A percentile compares a stretch with the other conserved stretches of the same genome.
phyloP scores from a whole-genome alignment of 345 rosid genomes.

The Brassica incana region DNA sequence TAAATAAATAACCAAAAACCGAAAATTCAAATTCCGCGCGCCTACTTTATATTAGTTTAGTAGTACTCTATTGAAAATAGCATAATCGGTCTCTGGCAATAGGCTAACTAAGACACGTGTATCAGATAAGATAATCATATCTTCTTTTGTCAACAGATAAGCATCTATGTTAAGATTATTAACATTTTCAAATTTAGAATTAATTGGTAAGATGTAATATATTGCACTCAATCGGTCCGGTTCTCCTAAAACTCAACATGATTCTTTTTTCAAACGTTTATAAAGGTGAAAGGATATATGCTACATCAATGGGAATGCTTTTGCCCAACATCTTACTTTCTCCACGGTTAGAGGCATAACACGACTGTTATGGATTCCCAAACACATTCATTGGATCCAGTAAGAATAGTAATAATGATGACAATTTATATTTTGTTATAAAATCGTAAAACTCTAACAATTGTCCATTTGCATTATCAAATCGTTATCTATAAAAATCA shows the following conservation, averaged over 20 bases:
- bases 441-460: neutral
- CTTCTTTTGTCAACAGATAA: no score
- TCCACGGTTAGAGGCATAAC: constrained; percentile 20
- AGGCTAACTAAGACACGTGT: no score
- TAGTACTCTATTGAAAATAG: no score
- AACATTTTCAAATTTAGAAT: neutral
- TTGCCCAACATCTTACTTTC: constrained; percentile 31
- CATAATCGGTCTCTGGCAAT: no score
- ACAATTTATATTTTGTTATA: neutral
- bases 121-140: no score
- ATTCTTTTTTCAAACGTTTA: neutral
- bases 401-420: neutral
- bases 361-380: constrained; percentile 39
- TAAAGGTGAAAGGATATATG: constrained; percentile 32
- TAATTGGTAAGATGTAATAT: neutral
- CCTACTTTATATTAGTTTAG: no score
- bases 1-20: no score
- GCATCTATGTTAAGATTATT: neutral
- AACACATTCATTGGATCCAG: constrained; percentile 37
- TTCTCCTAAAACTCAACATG: neutral
- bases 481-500: neutral
- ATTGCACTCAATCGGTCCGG: neutral
- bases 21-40: no score
- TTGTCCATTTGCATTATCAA: neutral
- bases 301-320: constrained; percentile 38